Conservation (phyloP, 768 basidiomycete species). For the Trametes punicea region DNA sequence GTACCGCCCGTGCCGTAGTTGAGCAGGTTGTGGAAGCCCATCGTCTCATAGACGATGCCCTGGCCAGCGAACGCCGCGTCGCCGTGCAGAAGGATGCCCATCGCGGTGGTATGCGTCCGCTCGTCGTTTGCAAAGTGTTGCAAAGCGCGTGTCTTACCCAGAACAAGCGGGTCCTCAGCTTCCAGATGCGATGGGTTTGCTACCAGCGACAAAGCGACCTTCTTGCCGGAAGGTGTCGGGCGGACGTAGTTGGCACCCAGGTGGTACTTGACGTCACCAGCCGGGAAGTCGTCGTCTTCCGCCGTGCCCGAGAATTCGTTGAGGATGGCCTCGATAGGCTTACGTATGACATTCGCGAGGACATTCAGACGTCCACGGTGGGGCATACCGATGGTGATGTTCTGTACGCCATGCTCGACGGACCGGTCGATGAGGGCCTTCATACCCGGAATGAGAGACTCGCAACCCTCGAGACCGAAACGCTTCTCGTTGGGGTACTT, state of each 20-base stretch:
- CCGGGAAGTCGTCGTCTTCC: constrained; percentile 68
- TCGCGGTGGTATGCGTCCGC: constrained; percentile 73
- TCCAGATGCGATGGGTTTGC: constrained; percentile 98
- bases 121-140: constrained; percentile 93
- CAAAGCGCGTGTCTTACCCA: constrained; percentile 94
- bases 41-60: constrained; percentile 97
- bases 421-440: constrained; percentile 98
- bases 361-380: constrained; percentile 98
- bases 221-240: constrained; percentile 96
- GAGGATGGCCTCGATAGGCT: constrained; percentile 97
- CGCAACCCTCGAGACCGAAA: constrained; percentile 97
- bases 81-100: constrained; percentile 94
- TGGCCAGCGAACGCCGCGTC: constrained; percentile 99
- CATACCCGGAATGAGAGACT: constrained; percentile 97
- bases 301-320: constrained; percentile 88
- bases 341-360: constrained; percentile 95
- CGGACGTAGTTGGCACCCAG: constrained; percentile 98
- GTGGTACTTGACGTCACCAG: constrained; percentile 99
- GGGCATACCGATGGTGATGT: constrained; percentile 98
- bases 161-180: constrained; percentile 94
- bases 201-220: constrained; percentile 93
- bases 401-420: constrained; percentile 94
- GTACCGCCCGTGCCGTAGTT: constrained; percentile 97
- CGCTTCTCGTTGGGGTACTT: constrained; percentile 99
- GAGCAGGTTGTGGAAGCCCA: constrained; percentile 95